Percentiles rank a stretch among this genome's conserved stretches.
phyloP scores from a whole-genome alignment of 768 basidiomycete genomes.

The Chalciporus sphaerocephalus region DNA sequence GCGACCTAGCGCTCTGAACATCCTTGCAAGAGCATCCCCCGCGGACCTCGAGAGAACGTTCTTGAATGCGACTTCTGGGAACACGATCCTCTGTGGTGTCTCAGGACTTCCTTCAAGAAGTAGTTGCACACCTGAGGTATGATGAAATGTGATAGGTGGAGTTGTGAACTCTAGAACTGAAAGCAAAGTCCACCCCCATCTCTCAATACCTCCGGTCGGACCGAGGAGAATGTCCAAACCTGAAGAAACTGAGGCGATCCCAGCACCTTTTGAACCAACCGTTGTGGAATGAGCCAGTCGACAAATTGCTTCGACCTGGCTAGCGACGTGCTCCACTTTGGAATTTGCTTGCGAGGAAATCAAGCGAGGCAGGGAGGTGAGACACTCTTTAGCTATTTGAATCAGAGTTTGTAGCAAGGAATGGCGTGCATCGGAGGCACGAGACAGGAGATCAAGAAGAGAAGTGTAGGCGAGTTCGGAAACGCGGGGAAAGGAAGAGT shows the following conservation, averaged over 20 bases:
- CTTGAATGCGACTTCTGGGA: slow-evolving; percentile 58
- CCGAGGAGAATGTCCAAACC: slow-evolving; percentile 67
- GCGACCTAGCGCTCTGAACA: slow-evolving; percentile 70
- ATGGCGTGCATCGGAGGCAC: slow-evolving; percentile 40
- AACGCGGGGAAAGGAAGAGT: slow-evolving; percentile 53
- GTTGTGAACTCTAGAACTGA: slow-evolving; percentile 71
- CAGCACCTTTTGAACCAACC: slow-evolving; percentile 10
- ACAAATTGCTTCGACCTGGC: slow-evolving; percentile 70
- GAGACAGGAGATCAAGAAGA: slow-evolving; percentile 43
- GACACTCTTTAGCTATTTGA: slow-evolving; percentile 57
- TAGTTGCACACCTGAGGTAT: slow-evolving; percentile 47
- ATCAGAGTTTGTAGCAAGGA: slow-evolving; percentile 54
- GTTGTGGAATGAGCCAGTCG: slow-evolving; percentile 32
- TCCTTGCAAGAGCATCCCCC: slow-evolving; percentile 52
- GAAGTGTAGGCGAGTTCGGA: slow-evolving; percentile 43
- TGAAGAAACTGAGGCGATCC: slow-evolving; percentile 44
- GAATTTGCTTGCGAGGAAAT: slow-evolving; percentile 66
- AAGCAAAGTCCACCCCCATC: slow-evolving; percentile 88
- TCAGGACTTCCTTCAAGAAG: slow-evolving; percentile 51
- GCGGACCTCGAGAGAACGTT: slow-evolving; percentile 51
- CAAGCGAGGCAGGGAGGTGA: slow-evolving; percentile 68
- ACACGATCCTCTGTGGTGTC: slow-evolving; percentile 34
- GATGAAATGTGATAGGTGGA: slow-evolving; percentile 46
- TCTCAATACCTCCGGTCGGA: slow-evolving; percentile 78
- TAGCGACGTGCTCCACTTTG: slow-evolving; percentile 66